Base-by-base conservation (phyloP, 23 red algal species). In the Gracilaria caudata region DNA sequence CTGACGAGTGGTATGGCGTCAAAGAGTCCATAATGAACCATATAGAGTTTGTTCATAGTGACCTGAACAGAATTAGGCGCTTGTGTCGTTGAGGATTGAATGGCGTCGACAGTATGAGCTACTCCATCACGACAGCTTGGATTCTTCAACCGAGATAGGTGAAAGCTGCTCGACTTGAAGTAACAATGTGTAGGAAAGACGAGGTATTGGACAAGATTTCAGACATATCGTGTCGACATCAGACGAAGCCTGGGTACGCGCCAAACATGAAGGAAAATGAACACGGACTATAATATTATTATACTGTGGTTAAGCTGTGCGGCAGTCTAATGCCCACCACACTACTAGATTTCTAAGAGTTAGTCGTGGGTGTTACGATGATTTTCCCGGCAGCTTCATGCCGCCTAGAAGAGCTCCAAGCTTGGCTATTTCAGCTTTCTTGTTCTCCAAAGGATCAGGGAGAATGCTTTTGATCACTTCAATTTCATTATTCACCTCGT, bases 381-480 rank as follows among this genome's bases (percentile, higher is more conserved):
- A 40, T 57, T 89, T 89, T 14, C 92, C 82, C 21, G 76, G 75
- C 30, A 91, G 64, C 5, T 81, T 81, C 87, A 91, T 81, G 16
- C 77, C 61, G 11, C 78, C 78, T 28, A 91, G 28, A 20, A 91
- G 33, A 56, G 77, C 87, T 58, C 87, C 87, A 20, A 91, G 63
- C 35, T 71, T 82, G 16, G 75, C 77, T 65, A 91, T 91, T 60
- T 81, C 64, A 41, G 78, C 87, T 76, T 81, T 91, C 87, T 91
- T 91, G 16, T 21, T 34, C 37, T 91, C 44, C 44, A 82, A 23
- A 17, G 87, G 87, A 82, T 82, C 77, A 63, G 85, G 85, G 28
- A 91, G 78, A 59, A 91, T 36, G 13, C 29, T 20, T n/a, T 74
- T 81, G 46, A 91, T 68, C 23, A 64, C 9, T 19, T 68, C 55